Evolutionary conservation across 345 rosid genomes (phyloP), one percentile per base, ranked within the genome.

Genomic region (Draba incana): DNA sequence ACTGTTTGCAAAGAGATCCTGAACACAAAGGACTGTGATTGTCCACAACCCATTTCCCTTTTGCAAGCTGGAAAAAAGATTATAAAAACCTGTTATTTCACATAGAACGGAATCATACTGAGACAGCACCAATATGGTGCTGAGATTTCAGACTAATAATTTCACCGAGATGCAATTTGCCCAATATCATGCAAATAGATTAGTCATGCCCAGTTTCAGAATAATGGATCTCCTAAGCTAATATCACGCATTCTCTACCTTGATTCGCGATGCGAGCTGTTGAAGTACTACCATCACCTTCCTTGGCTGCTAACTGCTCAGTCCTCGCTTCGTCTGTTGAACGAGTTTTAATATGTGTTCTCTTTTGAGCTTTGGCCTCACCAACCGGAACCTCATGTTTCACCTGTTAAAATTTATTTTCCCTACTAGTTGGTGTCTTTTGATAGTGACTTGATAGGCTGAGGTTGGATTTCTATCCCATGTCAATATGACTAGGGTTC

Each of bases 31-130:
- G 91, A 58, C 83, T 80, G 33, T 52, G 70, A 25, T 84, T 83
- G 78, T 93, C 98, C 66, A 86, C 74, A 42, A 90, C 88, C 98
- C 98, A 93, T 78, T 87, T 90, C 62, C 98, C 98, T 76, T 87
- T 86, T 13, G 94, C 94, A 92, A 50, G 71, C 97, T 85, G 85
- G 52, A 53, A 27, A 68, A 16, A 11, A 57, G n/a, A 13, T 0
- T 6, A 51, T 30, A 68, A 54, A 51, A 52, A 57, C 65, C 37
- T 10, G 28, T 60, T 45, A 66, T 15, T 46, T 47, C 57, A 24
- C 52, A 58, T 33, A 30, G 47, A 38, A 42, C 8, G 13, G 31
- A 52, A 35, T 57, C 52, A 57, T 23, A 31, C 59, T 41, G 13
- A 64, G 31, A 49, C 9, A 64, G 16, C 16, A 43, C 33, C 64